Conservation (phyloP, 169 alveolate genomes). For the Plasmodium sp. region DNA sequence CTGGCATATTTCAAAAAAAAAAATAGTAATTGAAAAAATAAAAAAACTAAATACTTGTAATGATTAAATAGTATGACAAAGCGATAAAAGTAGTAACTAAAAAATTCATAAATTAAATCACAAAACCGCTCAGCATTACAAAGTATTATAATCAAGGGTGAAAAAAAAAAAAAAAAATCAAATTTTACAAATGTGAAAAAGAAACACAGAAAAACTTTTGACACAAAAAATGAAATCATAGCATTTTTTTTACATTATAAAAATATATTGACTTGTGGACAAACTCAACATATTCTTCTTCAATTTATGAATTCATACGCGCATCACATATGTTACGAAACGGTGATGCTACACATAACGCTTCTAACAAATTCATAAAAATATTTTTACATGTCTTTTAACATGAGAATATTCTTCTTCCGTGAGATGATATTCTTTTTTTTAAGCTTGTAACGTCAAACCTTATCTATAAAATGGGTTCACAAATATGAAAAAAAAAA, state of each 20-base stretch:
- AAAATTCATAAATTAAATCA: neutral
- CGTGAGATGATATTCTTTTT: neutral
- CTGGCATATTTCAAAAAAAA: neutral
- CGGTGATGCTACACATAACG: neutral
- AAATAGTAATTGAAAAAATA: neutral
- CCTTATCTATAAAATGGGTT: neutral
- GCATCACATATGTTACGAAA: neutral
- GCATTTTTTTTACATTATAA: neutral
- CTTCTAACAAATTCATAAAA: neutral
- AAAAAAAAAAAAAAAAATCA: neutral
- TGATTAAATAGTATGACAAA: neutral
- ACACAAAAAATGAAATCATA: neutral
- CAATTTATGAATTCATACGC: neutral
- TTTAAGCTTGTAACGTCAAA: neutral
- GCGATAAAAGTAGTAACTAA: neutral
- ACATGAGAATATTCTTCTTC: neutral
- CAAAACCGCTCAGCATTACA: neutral
- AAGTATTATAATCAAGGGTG: neutral
- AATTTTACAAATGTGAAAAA: neutral
- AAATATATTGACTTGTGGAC: neutral
- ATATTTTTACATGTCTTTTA: neutral
- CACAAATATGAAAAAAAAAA: neutral
- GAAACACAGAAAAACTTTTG: neutral
- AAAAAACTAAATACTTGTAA: neutral
- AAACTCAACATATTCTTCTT: neutral